Evolutionary conservation across 805 yeast genomes (phyloP).

Genomic region (Millerago galiae): DNA sequence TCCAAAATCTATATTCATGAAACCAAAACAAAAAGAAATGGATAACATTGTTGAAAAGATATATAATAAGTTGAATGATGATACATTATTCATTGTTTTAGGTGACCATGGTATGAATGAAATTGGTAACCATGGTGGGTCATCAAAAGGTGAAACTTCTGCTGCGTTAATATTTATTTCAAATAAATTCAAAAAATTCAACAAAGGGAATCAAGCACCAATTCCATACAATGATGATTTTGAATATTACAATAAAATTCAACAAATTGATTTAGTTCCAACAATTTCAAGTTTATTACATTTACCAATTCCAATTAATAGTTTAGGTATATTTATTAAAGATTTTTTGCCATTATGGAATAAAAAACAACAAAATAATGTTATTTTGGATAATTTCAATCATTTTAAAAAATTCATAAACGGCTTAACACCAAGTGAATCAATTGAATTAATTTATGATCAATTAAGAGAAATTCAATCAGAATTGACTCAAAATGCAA

Average conservation of each 20-base stretch:
- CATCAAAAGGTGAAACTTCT: constrained; percentile 86
- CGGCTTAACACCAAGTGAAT: constrained; percentile 7
- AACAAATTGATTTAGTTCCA: constrained; percentile 87
- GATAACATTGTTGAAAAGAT: constrained; percentile 55
- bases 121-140: constrained; percentile 94
- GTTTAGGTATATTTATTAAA: constrained; percentile 65
- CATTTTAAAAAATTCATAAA: constrained; percentile 46
- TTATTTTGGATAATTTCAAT: constrained; percentile 47
- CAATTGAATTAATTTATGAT: constrained; percentile 13
- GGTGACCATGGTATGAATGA: constrained; percentile 99
- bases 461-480: constrained; percentile 35
- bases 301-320: constrained; percentile 84
- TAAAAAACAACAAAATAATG: constrained; percentile 26
- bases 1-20: constrained; percentile 75
- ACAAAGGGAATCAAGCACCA: constrained; percentile 14
- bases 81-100: constrained; percentile 64
- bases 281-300: constrained; percentile 74
- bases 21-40: constrained; percentile 79
- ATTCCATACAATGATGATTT: constrained; percentile 35
- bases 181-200: constrained; percentile 38
- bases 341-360: constrained; percentile 51
- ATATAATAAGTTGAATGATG: constrained; percentile 38
- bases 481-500: constrained; percentile 50
- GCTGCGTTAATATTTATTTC: constrained; percentile 74
- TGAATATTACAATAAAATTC: constrained; percentile 43